Evolutionary conservation across 306 rosid genomes (phyloP), one percentile per base, ranked within the genome.

Genomic region (Rosa rugosa): DNA sequence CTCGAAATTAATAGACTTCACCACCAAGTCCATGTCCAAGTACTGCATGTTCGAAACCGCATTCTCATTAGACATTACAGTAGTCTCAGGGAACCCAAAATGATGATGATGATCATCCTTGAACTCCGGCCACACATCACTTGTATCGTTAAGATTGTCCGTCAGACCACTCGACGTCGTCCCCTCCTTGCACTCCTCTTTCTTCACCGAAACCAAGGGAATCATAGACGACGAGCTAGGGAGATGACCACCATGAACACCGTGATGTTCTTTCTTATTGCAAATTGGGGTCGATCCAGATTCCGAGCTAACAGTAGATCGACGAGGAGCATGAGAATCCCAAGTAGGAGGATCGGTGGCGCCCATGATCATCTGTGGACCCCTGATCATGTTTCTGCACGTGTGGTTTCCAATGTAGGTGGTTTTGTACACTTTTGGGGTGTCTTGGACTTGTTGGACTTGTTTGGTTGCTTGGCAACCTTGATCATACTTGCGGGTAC

Each of bases 391-490:
- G 80, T 70, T 71, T 54, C 5, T 81, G 86, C 98, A 94, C 7
- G 94, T 94, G 87, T 94, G 98, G 5, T 66, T 54, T 1, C 93
- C 97, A 6, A 91, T 94, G 83, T 92, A 94, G 1, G 92, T 94
- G 5, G 67, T 89, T 4, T 76, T 87, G 71, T 72, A 94, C 81
- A 22, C 23, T 25, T 73, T 75, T 3, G 97, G 92, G 50, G 73
- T 84, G 46, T 80, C 90, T 72, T 87, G 73, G 44, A 70, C 57
- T 66, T 74, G 81, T 69, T 92, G 97, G 59, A 94, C 97, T 56
- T 90, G 97, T 73, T 87, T 92, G 42, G 77, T 81, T 53, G 97
- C 97, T 23, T 13, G 53, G 80, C 97, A 94, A 44, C 89, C 85
- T 86, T 90, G 86, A 0, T 90, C 98, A 66, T 47, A 57, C 80